Conservation (phyloP, 352 stramenopile species). For the Plasmopara muralis region DNA sequence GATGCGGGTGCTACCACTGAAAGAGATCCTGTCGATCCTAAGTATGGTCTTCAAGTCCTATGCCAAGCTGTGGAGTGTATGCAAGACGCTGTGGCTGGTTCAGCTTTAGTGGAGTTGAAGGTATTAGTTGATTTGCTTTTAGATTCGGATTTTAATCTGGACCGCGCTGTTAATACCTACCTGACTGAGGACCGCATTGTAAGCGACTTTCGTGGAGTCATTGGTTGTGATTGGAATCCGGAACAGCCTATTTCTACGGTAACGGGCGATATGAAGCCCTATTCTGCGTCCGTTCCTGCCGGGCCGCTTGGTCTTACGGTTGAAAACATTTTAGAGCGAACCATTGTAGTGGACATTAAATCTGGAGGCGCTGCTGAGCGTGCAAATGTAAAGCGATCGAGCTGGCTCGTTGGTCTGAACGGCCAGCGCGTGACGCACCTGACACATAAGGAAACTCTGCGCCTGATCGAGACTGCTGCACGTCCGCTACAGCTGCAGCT, state of each 20-base stretch:
- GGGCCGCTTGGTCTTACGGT: constrained; percentile 79
- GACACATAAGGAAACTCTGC: constrained; percentile 82
- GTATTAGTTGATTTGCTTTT: constrained; percentile 67
- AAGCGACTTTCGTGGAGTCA: constrained; percentile 70
- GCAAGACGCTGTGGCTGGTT: constrained; percentile 59
- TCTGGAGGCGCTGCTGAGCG: constrained; percentile 62
- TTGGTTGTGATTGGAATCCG: constrained; percentile 65
- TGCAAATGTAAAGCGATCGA: constrained; percentile 73
- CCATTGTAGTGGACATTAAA: constrained; percentile 87
- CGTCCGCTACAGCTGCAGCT: constrained; percentile 68
- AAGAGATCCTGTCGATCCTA: constrained; percentile 42
- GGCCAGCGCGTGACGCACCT: constrained; percentile 62
- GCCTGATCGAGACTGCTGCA: constrained; percentile 72
- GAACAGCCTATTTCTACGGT: constrained; percentile 36
- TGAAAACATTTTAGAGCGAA: constrained; percentile 85
- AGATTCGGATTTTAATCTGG: constrained; percentile 71
- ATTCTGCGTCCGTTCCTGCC: constrained; percentile 66
- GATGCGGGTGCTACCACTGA: constrained; percentile 16
- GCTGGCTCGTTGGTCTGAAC: constrained; percentile 81
- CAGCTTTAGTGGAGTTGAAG: constrained; percentile 55
- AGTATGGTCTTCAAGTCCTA: constrained; percentile 72
- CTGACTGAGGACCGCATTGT: constrained; percentile 72
- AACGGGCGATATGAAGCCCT: constrained; percentile 44
- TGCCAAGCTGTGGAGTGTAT: constrained; percentile 76
- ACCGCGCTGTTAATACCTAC: constrained; percentile 76